phyloP scores from a whole-genome alignment of 176 grass and related monocot genomes.

The Zizania latifolia region DNA sequence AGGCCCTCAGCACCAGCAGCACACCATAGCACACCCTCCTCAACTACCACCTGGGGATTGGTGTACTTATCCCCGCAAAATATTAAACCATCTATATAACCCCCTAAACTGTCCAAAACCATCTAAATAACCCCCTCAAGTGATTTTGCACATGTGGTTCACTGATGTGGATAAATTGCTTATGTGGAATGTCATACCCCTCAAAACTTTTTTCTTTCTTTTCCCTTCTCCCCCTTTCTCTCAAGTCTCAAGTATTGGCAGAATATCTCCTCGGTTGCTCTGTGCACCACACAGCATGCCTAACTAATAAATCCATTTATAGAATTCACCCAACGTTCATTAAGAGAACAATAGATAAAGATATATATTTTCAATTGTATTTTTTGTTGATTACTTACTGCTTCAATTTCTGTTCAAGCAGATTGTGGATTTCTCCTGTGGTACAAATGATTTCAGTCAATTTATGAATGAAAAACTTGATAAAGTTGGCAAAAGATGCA shows the following conservation, averaged over 20 bases:
- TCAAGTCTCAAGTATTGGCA: too few species aligned
- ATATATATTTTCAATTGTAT: background rate
- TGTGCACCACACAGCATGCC: too few species aligned
- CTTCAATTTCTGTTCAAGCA: conserved; percentile 34
- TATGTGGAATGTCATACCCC: background rate
- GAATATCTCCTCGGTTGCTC: too few species aligned
- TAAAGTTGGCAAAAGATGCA: conserved; percentile 56
- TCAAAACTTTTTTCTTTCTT: background rate
- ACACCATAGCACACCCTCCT: too few species aligned
- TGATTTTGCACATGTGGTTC: background rate
- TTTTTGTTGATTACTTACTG: conserved; percentile 10
- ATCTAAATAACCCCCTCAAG: background rate
- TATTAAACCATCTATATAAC: background rate
- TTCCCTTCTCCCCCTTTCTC: too few species aligned
- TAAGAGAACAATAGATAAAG: too few species aligned
- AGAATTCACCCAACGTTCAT: too few species aligned
- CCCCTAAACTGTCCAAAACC: background rate
- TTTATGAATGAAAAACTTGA: conserved; percentile 82
- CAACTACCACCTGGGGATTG: too few species aligned
- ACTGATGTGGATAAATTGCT: background rate
- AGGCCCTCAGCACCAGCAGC: too few species aligned
- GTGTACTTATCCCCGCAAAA: background rate
- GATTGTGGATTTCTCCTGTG: conserved; percentile 82
- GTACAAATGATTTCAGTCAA: conserved; percentile 70
- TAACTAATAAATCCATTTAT: too few species aligned